A percentile compares a stretch with the other conserved stretches of the same genome.
phyloP scores from a whole-genome alignment of 2,329 filamentous ascomycete species.

The Aureobasidium sp. region DNA sequence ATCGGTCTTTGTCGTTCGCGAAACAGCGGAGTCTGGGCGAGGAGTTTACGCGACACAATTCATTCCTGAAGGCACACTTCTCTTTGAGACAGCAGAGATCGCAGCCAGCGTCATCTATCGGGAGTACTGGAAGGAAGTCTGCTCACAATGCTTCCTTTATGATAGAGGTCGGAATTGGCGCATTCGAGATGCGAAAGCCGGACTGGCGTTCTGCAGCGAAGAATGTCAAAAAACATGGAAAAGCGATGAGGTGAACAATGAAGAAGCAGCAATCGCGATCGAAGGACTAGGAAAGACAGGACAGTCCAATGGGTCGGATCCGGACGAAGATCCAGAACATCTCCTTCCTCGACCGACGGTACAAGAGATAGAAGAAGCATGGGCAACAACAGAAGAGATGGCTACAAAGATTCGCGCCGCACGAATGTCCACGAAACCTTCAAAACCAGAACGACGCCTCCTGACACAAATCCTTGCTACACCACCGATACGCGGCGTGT shows the following conservation, averaged over 20 bases:
- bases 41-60: constrained; percentile 36
- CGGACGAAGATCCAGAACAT: background rate
- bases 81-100: constrained; percentile 34
- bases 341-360: constrained; percentile 4
- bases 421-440: constrained; percentile 1
- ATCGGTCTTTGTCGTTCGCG: constrained; percentile 31
- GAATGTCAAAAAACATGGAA: constrained; percentile 34
- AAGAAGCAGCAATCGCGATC: constrained; percentile 15
- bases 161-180: constrained; percentile 37
- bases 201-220: constrained; percentile 38
- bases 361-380: constrained; percentile 20
- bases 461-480: constrained; percentile 13
- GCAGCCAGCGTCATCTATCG: constrained; percentile 37
- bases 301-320: background rate
- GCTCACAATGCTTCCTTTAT: constrained; percentile 42
- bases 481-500: constrained; percentile 27
- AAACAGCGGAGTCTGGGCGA: constrained; percentile 38
- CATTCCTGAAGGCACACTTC: constrained; percentile 30
- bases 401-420: constrained; percentile 8
- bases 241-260: constrained; percentile 18
- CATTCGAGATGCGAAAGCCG: constrained; percentile 32
- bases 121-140: constrained; percentile 43
- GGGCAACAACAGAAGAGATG: constrained; percentile 8
- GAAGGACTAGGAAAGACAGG: constrained; percentile 22
- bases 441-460: constrained; percentile 17